Evolutionary conservation across 2,329 filamentous ascomycete genomes (phyloP).

Genomic region (Cytospora piceae): DNA sequence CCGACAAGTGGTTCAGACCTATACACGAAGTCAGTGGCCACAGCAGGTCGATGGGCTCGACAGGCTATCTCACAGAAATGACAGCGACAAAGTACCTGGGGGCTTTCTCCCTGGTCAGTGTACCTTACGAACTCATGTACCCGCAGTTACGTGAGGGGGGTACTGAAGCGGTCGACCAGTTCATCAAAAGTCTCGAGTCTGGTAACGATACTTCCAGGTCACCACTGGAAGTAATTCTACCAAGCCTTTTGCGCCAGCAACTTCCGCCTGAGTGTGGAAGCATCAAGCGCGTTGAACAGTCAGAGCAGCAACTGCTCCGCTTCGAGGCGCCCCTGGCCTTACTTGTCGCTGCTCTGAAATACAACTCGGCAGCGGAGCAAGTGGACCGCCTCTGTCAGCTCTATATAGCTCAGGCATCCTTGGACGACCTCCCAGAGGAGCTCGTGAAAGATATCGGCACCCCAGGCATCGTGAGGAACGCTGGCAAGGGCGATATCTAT

Average conservation of each 20-base stretch:
- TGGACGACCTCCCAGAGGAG: constrained; percentile 66
- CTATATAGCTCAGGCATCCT: constrained; percentile 83
- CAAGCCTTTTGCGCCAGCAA: constrained; percentile 6
- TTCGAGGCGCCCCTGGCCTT: constrained; percentile 66
- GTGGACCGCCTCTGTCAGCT: constrained; percentile 47
- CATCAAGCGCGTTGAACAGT: no score
- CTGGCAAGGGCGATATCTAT: constrained; percentile 84
- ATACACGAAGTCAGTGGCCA: not conserved
- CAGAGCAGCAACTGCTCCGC: constrained; percentile 49
- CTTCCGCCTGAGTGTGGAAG: not conserved
- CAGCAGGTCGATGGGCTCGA: not conserved
- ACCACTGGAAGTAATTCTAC: constrained; percentile 9
- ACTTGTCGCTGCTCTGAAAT: constrained; percentile 61
- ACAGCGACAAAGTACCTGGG: constrained; percentile 16
- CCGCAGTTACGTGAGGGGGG: constrained; percentile 13
- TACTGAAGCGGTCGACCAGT: constrained; percentile 8
- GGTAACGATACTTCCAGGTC: not conserved
- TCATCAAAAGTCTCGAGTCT: constrained; percentile 16
- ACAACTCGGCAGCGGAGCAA: constrained; percentile 42
- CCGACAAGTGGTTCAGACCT: constrained; percentile 23
- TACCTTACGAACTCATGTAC: constrained; percentile 29
- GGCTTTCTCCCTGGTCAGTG: constrained; percentile 2
- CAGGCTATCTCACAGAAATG: not conserved
- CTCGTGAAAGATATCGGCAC: constrained; percentile 69
- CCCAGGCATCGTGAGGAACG: constrained; percentile 63